Conservation (phyloP, 2,329 filamentous ascomycete genomes). For the Meredithiella fracta region DNA sequence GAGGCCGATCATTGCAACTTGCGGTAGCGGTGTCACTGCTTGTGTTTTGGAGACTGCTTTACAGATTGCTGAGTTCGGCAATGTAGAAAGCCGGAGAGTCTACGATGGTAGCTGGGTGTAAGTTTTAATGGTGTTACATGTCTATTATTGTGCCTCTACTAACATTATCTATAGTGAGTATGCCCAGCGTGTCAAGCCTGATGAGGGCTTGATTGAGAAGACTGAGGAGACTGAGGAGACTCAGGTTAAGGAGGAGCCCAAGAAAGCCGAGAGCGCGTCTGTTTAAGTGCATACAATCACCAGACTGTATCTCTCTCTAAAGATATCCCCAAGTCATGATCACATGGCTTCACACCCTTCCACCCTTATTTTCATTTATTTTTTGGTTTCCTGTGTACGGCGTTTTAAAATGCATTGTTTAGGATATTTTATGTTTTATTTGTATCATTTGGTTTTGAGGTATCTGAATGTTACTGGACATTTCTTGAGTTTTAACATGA, state of each 20-base stretch:
- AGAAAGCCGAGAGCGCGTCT: constrained; percentile 8
- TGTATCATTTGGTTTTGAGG: not conserved
- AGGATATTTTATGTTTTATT: not conserved
- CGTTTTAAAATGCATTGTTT: constrained; percentile 2
- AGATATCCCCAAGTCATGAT: not conserved
- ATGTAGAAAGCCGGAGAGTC: constrained; percentile 49
- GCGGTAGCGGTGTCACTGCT: constrained; percentile 88
- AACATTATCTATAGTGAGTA: constrained; percentile 34
- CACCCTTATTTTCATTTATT: not conserved
- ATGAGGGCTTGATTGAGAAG: constrained; percentile 47
- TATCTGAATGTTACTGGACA: not conserved
- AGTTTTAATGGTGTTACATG: constrained; percentile 26
- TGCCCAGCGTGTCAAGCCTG: constrained; percentile 46
- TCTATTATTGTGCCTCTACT: constrained; percentile 18
- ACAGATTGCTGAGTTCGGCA: constrained; percentile 58
- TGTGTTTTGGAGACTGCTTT: constrained; percentile 80
- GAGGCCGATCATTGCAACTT: constrained; percentile 72
- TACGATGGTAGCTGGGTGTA: constrained; percentile 98
- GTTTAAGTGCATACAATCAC: not conserved
- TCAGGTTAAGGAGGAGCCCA: constrained; percentile 2
- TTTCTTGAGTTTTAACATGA: constrained; percentile 2
- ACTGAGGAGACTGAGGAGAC: constrained; percentile 26
- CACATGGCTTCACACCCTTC: not conserved
- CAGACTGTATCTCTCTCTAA: not conserved
- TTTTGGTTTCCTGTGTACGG: not conserved